Evolutionary conservation across 23 red algal genomes (phyloP).

Genomic region (Cyanidiococcus yangmingshanensis): DNA sequence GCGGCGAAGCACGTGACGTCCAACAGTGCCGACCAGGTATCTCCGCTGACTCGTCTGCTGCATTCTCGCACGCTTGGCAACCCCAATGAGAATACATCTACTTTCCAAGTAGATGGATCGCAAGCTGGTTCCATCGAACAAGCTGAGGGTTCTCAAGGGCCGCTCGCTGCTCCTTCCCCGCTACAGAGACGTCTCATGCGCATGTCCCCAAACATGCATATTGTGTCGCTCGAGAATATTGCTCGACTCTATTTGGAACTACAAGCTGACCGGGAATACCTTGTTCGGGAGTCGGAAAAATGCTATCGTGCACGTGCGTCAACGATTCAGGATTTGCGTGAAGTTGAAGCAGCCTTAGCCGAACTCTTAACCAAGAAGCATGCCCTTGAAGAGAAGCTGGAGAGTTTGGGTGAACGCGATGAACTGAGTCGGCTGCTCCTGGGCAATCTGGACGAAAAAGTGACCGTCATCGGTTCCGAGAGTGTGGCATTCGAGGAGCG

Average conservation of each 20-base stretch:
- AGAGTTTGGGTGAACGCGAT: conserved; percentile 48
- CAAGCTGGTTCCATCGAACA: not conserved
- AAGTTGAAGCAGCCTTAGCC: conserved; percentile 54
- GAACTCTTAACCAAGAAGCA: conserved; percentile 41
- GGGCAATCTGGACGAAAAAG: conserved; percentile 58
- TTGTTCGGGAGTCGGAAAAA: conserved; percentile 43
- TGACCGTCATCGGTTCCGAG: conserved; percentile 52
- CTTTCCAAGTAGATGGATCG: not conserved
- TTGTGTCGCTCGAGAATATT: conserved; percentile 74
- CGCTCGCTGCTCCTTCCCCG: not conserved
- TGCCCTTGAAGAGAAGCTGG: conserved; percentile 52
- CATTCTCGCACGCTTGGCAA: not conserved
- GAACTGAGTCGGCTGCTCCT: conserved; percentile 51
- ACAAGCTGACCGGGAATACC: conserved; percentile 64
- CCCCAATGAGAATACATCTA: not conserved
- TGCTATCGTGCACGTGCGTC: conserved; percentile 49
- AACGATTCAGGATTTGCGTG: conserved; percentile 51
- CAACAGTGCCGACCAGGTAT: not conserved
- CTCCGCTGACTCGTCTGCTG: not conserved
- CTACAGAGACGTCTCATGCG: conserved; percentile 2
- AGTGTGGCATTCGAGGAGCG: conserved; percentile 55
- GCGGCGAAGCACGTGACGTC: not conserved
- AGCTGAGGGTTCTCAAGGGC: not conserved
- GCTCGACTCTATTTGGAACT: conserved; percentile 65
- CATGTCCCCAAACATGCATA: conserved; percentile 28